Evolutionary conservation across 106 monocot genomes (phyloP).

Genomic region (Dactylorhiza incarnata): DNA sequence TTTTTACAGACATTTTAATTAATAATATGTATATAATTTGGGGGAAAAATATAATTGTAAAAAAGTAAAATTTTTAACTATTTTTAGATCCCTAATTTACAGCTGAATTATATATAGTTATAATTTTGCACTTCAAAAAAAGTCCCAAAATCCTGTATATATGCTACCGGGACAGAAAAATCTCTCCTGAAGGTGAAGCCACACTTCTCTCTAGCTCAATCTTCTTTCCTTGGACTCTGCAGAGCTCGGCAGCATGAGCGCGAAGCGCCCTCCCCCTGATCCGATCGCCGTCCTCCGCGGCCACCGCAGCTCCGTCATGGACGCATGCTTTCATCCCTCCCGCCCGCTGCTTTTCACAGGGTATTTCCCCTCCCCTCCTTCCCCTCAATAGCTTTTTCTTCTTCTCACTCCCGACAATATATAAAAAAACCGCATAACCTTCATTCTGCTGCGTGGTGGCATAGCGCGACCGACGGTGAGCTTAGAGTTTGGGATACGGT

Average conservation of each 20-base stretch:
- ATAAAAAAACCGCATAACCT: neutral
- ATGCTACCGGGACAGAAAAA: too few species aligned
- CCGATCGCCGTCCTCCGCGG: slow-evolving; percentile 77
- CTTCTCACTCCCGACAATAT: neutral
- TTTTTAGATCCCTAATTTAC: too few species aligned
- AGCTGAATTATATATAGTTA: too few species aligned
- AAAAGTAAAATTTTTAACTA: too few species aligned
- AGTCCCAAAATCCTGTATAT: too few species aligned
- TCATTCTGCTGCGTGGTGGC: neutral
- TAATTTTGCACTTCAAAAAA: too few species aligned
- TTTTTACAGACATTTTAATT: too few species aligned
- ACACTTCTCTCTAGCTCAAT: neutral
- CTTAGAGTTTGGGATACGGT: slow-evolving; percentile 75
- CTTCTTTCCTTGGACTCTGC: neutral
- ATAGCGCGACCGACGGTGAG: slow-evolving; percentile 71
- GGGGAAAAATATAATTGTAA: too few species aligned
- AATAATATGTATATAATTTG: too few species aligned
- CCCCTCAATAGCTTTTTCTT: neutral
- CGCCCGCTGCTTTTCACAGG: slow-evolving; percentile 72
- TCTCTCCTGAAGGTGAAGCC: too few species aligned
- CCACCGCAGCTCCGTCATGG: slow-evolving; percentile 83
- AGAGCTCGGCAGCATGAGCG: slow-evolving; percentile 14
- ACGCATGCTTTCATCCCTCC: slow-evolving; percentile 74
- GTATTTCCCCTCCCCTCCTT: slow-evolving; percentile 17
- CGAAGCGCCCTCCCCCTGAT: slow-evolving; percentile 63